Evolutionary conservation across 2,329 filamentous ascomycete genomes (phyloP).

Genomic region (Periconia sp.): DNA sequence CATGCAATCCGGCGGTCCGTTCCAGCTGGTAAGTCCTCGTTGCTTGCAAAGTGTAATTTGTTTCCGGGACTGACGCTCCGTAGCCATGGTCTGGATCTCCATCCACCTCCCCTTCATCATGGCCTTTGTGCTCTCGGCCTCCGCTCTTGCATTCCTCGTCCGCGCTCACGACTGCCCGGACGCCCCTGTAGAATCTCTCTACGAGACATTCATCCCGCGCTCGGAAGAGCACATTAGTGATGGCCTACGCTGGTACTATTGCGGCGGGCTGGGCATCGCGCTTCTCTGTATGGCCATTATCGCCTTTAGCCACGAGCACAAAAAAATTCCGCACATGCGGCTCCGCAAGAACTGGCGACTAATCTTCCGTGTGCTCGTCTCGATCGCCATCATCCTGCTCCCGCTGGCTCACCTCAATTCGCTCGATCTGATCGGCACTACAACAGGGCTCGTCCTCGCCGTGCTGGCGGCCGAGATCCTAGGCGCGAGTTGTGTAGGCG

Average conservation of each 20-base stretch:
- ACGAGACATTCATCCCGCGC: conserved; percentile 52
- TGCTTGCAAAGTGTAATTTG: neutral
- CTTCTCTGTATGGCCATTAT: conserved; percentile 59
- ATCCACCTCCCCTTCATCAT: conserved; percentile 65
- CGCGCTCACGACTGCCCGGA: conserved; percentile 58
- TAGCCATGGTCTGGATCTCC: conserved; percentile 57
- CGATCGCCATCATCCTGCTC: conserved; percentile 57
- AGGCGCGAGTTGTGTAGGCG: conserved; percentile 29
- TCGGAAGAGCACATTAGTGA: conserved; percentile 54
- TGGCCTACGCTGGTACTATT: conserved; percentile 66
- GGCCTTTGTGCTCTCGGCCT: conserved; percentile 61
- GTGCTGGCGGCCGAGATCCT: conserved; percentile 41
- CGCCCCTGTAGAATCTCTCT: conserved; percentile 52
- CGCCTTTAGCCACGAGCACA: conserved; percentile 59
- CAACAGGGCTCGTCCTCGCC: conserved; percentile 41
- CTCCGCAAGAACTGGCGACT: conserved; percentile 56
- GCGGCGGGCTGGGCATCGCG: conserved; percentile 60
- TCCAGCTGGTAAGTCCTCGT: conserved; percentile 40
- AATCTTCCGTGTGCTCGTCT: conserved; percentile 52
- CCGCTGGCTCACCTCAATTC: conserved; percentile 50
- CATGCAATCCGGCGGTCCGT: conserved; percentile 63
- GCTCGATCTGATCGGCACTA: conserved; percentile 42
- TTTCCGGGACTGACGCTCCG: neutral
- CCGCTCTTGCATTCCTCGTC: conserved; percentile 61
- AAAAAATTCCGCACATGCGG: conserved; percentile 52